These are phyloP conservation scores for Pythium coloratum DNA, from an alignment of 352 stramenopile genomes.

Conservation along the genomic window DNA sequence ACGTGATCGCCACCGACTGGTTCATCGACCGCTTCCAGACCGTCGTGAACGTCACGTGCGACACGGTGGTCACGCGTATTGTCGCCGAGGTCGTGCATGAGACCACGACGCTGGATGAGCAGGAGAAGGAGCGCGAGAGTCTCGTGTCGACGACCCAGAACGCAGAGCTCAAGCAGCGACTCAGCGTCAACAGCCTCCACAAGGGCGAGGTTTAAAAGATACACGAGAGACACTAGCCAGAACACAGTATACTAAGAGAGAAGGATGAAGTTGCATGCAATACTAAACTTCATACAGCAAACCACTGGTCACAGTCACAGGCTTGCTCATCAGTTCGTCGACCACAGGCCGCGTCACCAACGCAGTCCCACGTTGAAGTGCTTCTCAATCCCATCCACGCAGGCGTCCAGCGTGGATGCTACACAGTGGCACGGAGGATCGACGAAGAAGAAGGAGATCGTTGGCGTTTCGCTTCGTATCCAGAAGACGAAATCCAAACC, in stretches of 20 bases:
- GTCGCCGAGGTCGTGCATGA: constrained; percentile 41
- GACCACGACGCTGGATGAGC: constrained; percentile 21
- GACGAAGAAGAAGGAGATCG: not conserved
- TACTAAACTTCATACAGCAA: not conserved
- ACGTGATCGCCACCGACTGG: constrained; percentile 63
- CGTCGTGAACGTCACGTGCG: constrained; percentile 58
- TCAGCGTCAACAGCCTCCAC: constrained; percentile 12
- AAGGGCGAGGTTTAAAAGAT: not conserved
- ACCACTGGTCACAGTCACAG: not conserved
- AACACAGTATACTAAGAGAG: not conserved
- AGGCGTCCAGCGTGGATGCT: constrained; percentile 3
- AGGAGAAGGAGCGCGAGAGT: constrained; percentile 28
- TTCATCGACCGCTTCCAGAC: constrained; percentile 60
- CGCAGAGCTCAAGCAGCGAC: constrained; percentile 20
- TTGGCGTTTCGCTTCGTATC: constrained; percentile 1
- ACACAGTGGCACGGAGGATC: not conserved
- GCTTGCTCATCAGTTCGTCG: constrained; percentile 1
- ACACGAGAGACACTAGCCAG: not conserved
- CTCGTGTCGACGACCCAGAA: constrained; percentile 22
- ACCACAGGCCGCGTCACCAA: not conserved
- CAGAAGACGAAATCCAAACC: not conserved
- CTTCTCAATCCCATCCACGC: not conserved
- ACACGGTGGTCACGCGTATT: constrained; percentile 58
- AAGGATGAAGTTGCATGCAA: not conserved
- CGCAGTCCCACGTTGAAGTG: not conserved